Conservation (phyloP, 2,329 filamentous ascomycete genomes). For the Clarireedia sp. region DNA sequence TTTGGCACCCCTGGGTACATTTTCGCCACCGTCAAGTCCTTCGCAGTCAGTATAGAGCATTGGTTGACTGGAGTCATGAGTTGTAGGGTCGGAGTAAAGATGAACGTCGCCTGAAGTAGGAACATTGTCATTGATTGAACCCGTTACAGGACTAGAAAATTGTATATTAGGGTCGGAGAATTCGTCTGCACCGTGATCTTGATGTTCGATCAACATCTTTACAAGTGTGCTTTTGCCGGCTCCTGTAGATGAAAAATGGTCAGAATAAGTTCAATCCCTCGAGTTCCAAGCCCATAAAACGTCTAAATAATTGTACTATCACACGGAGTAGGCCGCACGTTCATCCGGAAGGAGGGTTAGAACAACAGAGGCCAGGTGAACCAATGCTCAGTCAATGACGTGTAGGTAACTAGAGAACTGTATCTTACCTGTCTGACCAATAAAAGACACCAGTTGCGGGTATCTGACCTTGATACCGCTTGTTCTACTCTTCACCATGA, state of each 20-base stretch:
- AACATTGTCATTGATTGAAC: slow-evolving; percentile 33
- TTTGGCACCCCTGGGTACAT: slow-evolving; percentile 12
- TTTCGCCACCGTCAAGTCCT: slow-evolving; percentile 43
- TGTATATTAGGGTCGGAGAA: no score
- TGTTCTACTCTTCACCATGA: slow-evolving; percentile 31
- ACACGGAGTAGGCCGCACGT: no score
- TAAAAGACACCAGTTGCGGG: slow-evolving; percentile 26
- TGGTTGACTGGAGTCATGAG: slow-evolving; percentile 32
- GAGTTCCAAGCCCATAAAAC: no score
- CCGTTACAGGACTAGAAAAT: slow-evolving; percentile 36
- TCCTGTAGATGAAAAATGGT: slow-evolving; percentile 21
- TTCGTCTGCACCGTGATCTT: neutral
- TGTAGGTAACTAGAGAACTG: slow-evolving; percentile 21
- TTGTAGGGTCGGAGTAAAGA: slow-evolving; percentile 42
- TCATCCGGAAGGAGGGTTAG: no score
- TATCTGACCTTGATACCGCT: slow-evolving; percentile 23
- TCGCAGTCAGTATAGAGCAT: slow-evolving; percentile 46
- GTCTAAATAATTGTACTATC: no score
- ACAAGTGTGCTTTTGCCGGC: slow-evolving; percentile 38
- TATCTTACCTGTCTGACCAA: slow-evolving; percentile 26
- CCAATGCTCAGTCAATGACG: no score
- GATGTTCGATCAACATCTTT: slow-evolving; percentile 22
- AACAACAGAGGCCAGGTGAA: no score
- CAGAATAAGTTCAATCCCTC: no score
- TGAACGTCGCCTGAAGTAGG: slow-evolving; percentile 45